A percentile compares a stretch with the other conserved stretches of the same genome.
Conservation (phyloP, 352 stramenopile genomes). For the Achlya hypogyna region DNA sequence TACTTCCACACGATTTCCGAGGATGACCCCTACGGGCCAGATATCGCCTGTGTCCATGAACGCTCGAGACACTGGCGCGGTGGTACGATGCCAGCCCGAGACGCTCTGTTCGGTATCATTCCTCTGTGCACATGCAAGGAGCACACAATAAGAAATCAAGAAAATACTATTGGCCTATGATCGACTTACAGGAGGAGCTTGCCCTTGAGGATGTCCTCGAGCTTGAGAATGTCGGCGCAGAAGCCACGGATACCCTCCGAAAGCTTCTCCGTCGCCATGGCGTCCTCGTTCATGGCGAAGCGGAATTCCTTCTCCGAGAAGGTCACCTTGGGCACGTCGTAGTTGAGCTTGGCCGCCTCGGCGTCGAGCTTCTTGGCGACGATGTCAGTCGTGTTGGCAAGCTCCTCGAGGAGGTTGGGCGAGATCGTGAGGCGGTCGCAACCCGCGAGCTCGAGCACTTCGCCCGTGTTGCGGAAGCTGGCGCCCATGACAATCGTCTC, state of each 20-base stretch:
- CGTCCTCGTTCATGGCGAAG: slow-evolving; percentile 97
- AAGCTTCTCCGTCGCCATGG: slow-evolving; percentile 97
- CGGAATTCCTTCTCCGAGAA: slow-evolving; percentile 94
- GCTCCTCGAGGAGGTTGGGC: slow-evolving; percentile 88
- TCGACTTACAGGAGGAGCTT: slow-evolving; percentile 67
- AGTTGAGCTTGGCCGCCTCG: slow-evolving; percentile 57
- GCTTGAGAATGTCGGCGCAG: slow-evolving; percentile 95
- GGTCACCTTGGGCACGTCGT: slow-evolving; percentile 67
- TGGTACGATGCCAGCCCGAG: too few relatives aligned
- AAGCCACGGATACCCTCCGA: slow-evolving; percentile 96
- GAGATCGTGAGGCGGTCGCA: slow-evolving; percentile 98
- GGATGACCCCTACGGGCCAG: too few relatives aligned
- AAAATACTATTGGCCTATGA: background rate
- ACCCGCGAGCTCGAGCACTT: slow-evolving; percentile 95
- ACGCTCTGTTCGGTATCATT: too few relatives aligned
- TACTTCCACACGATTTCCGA: too few relatives aligned
- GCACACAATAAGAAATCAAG: too few relatives aligned
- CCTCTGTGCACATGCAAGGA: too few relatives aligned
- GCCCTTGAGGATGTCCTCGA: slow-evolving; percentile 95
- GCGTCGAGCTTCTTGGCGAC: slow-evolving; percentile 80
- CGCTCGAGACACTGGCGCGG: too few relatives aligned
- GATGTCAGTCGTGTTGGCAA: slow-evolving; percentile 66
- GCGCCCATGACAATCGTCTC: slow-evolving; percentile 94
- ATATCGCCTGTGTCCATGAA: too few relatives aligned
- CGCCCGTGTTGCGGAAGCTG: slow-evolving; percentile 93